These are phyloP conservation scores for Termitomyces bulborhizus DNA, from an alignment of 768 basidiomycete genomes.

Conservation along the genomic window DNA sequence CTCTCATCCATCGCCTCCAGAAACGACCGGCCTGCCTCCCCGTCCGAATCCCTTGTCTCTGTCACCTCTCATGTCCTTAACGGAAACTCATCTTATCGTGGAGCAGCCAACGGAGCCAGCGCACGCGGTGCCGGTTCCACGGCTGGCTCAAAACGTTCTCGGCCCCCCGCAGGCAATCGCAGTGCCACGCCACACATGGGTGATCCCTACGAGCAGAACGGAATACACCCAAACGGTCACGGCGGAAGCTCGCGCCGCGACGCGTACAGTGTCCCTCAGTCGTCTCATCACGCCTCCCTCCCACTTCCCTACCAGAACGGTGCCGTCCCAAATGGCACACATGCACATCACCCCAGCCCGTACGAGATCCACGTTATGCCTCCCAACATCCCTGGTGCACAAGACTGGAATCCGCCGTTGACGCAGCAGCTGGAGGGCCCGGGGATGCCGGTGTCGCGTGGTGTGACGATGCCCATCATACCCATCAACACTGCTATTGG, in stretches of 20 bases:
- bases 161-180: conserved; percentile 32
- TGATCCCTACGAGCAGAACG: conserved; percentile 29
- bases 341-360: conserved; percentile 28
- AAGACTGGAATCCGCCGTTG: conserved; percentile 46
- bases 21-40: conserved; percentile 60
- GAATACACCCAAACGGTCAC: conserved; percentile 12
- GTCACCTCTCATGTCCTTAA: conserved; percentile 59
- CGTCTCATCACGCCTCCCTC: conserved; percentile 52
- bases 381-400: conserved; percentile 24
- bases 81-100: conserved; percentile 20
- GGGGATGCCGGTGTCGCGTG: conserved; percentile 66
- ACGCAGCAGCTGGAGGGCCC: conserved; percentile 67
- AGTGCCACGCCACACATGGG: conserved; percentile 32
- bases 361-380: conserved; percentile 35
- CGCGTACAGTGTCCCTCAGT: conserved; percentile 42
- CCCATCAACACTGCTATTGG: conserved; percentile 22
- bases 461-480: conserved; percentile 21
- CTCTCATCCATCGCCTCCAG: conserved; percentile 25
- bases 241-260: conserved; percentile 26
- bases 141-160: conserved; percentile 34
- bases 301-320: conserved; percentile 36
- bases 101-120: conserved; percentile 18
- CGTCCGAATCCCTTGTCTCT: conserved; percentile 69
- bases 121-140: conserved; percentile 8
- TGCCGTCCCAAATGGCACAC: conserved; percentile 17